Conservation (phyloP, 1,284 basidiomycete genomes). For the Rhodotorula sp. region DNA sequence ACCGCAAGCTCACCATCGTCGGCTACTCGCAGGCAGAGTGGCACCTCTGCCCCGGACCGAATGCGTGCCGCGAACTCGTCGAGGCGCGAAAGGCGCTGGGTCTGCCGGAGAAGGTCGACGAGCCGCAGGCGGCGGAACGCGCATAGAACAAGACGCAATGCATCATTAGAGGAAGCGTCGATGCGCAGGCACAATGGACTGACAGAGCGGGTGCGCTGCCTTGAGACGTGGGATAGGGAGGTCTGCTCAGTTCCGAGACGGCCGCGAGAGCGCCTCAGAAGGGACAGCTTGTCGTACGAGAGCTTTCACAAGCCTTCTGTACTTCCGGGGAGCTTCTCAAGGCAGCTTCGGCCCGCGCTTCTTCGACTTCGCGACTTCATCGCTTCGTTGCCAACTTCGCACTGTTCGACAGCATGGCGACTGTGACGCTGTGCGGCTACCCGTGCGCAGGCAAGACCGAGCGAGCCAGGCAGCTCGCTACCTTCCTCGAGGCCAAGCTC, state of each 20-base stretch:
- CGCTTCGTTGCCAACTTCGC: too few species aligned
- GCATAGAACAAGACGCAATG: not conserved
- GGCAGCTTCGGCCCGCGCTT: too few species aligned
- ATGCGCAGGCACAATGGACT: too few species aligned
- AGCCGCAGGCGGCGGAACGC: not conserved
- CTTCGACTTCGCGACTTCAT: too few species aligned
- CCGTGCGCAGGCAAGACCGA: conserved; percentile 83
- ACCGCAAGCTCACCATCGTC: conserved; percentile 21
- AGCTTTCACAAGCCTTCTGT: too few species aligned
- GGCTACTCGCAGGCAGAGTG: conserved; percentile 30
- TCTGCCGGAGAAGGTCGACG: not conserved
- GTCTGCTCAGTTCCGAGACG: too few species aligned
- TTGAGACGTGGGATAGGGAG: too few species aligned
- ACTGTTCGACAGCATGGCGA: conserved; percentile 66
- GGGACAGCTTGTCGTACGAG: too few species aligned
- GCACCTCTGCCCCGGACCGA: conserved; percentile 21
- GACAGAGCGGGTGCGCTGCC: too few species aligned
- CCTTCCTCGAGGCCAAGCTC: conserved; percentile 58
- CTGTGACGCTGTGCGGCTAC: conserved; percentile 87
- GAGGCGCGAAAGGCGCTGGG: conserved; percentile 22
- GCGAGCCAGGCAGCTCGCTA: conserved; percentile 66
- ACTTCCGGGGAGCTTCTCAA: too few species aligned
- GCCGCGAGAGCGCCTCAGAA: too few species aligned
- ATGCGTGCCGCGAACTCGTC: conserved; percentile 21
- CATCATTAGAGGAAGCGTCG: too few species aligned